Evolutionary conservation across 108 stramenopile genomes (phyloP), one percentile per base, ranked within the genome.

Genomic region (Schizochytrium sp.): DNA sequence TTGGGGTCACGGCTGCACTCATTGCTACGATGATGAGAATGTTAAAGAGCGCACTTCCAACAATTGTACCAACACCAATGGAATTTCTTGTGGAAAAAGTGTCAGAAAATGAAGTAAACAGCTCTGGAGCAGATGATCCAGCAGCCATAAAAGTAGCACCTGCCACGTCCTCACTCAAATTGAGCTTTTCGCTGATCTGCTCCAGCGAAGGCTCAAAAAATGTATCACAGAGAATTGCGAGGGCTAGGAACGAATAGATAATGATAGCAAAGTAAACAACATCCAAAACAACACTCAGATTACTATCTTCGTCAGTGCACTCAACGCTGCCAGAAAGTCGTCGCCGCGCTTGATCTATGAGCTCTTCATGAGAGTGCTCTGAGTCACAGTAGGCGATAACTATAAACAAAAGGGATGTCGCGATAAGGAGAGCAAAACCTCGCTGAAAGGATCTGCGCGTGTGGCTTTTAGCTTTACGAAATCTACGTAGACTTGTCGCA

Each of bases 41-140:
- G 93, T 94, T 94, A 91, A 94, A 94, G 76, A 94, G 91, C 19
- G 94, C 94, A 40, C 92, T 92, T 41, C 94, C 94, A 19, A 94
- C 93, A 76, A 94, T 94, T 38, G 94, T 94, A 49, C 94, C 94
- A 61, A 93, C 91, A 4, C 94, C 94, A 40, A 93, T 91, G 56
- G 92, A 88, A 88, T 49, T 89, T 61, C 88, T 61, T 19, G 61
- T 28, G 13, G 90, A 61, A 53, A 92, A 93, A 2, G 69, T 89
- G 12, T 93, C 94, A 8, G 91, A 50, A 72, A 94, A 59, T 15
- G 92, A 92, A 5, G 94, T 94, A 58, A 89, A 88, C 15, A 93
- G 88, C 88, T 93, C 92, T 3, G 92, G 92, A 3, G 92, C 92
- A 40, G 88, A 89, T 4, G 91, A 91, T 8, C 92, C 92, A 5